phyloP scores from a whole-genome alignment of 2,329 filamentous ascomycete genomes.

The Pseudogymnoascus sp. region DNA sequence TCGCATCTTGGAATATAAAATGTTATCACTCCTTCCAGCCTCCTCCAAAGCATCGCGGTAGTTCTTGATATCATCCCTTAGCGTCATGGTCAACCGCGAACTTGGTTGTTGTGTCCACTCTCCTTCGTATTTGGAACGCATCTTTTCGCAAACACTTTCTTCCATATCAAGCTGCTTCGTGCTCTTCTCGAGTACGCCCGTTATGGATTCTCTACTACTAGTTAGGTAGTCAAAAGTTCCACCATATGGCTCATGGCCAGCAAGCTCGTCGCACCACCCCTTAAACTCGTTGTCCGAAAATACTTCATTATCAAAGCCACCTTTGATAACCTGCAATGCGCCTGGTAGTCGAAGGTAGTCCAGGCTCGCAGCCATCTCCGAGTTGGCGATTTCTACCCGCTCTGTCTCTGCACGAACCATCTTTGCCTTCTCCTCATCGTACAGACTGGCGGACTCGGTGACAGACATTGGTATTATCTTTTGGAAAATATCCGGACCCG shows the following conservation, averaged over 20 bases:
- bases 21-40: slow-evolving; percentile 76
- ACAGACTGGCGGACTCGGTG: slow-evolving; percentile 92
- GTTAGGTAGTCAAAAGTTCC: slow-evolving; percentile 73
- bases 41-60: slow-evolving; percentile 88
- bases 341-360: slow-evolving; percentile 89
- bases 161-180: slow-evolving; percentile 92
- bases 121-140: slow-evolving; percentile 91
- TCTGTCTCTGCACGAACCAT: slow-evolving; percentile 89
- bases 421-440: slow-evolving; percentile 98
- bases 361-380: slow-evolving; percentile 90
- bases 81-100: slow-evolving; percentile 76
- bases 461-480: slow-evolving; percentile 95
- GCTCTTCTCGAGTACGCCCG: slow-evolving; percentile 67
- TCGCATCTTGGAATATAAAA: slow-evolving; percentile 74
- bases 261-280: slow-evolving; percentile 89
- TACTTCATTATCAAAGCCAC: slow-evolving; percentile 84
- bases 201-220: slow-evolving; percentile 68
- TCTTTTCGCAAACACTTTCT: slow-evolving; percentile 97
- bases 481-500: slow-evolving; percentile 92
- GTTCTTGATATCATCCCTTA: slow-evolving; percentile 78
- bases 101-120: slow-evolving; percentile 99
- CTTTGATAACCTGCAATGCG: slow-evolving; percentile 85
- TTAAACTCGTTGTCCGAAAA: slow-evolving; percentile 85
- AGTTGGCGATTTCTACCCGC: slow-evolving; percentile 83
- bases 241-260: slow-evolving; percentile 73